Base-by-base conservation (phyloP, 2,329 filamentous ascomycete genomes). In the Cordyceps farinosa region DNA sequence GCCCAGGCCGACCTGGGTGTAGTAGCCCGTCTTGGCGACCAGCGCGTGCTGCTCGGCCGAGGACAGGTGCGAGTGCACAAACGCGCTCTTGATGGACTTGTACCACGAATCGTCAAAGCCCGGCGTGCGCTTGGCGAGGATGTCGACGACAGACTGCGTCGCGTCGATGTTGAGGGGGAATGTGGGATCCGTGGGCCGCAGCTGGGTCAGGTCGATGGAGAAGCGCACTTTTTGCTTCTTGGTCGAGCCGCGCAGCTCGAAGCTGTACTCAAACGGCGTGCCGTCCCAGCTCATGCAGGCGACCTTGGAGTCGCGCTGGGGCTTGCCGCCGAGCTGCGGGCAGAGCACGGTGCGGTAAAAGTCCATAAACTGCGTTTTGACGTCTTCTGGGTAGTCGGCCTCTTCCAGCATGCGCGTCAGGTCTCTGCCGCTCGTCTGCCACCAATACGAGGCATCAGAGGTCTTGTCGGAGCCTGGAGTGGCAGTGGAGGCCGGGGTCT, bases 241-340 rank as follows among this genome's bases (percentile, higher is more conserved):
- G 45, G 45, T 48, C 27, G 45, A 48, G 45, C 45, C 45, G n/a
- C 45, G 45, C 45, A 48, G 45, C 45, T 48, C 45, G 10, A 48
- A 48, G 45, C 45, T 48, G 11, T 48, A 48, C 27, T 48, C 45
- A 3, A 48, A 48, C 3, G 45, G 45, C n/a, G 45, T 48, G n/a
- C 45, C 45, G 45, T 48, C 45, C 45, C 45, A 48, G 45, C 45
- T 48, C 45, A 48, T 48, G 45, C 45, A 48, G 45, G 45, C 45
- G 9, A 48, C 45, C n/a, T 29, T 29, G 45, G 45, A 22, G 45
- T 48, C 45, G 17, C 3, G 45, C 17, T 6, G n/a, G 45, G 45
- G 45, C 11, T 29, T 22, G 45, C 13, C n/a, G 17, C 45, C 45
- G 5, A 48, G 45, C 45, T 48, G 45, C 5, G 45, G 45, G 11